Base-by-base conservation (phyloP, 2,329 filamentous ascomycete genomes). In the Ceratocystis colombiana region DNA sequence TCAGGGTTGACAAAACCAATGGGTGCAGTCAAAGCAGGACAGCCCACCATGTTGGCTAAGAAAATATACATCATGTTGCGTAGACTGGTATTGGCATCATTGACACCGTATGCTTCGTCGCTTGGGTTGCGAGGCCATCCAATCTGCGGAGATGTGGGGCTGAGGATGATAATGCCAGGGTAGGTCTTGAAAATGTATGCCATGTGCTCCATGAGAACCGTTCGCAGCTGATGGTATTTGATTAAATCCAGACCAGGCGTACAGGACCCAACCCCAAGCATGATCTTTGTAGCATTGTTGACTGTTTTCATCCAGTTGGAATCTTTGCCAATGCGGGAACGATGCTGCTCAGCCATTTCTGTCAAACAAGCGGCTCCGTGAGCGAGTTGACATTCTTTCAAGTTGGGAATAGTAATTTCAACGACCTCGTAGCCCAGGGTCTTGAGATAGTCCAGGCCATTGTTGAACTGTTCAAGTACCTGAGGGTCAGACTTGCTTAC, bases 1-100 rank as follows among this genome's bases (percentile, higher is more conserved):
- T 76, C 75, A 0, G 82, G 79, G 30, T 83, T 77, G 2, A 79
- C 81, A 75, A 91, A 96, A 0, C 89, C 91, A 10, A 89, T 85
- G 0, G 92, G 90, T 45, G 84, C 85, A 59, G 79, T 85, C 12
- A 95, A 82, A 0, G 89, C 85, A 0, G 92, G 92, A 62, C 86
- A 86, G 0, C 92, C 92, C 0, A 81, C 84, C 71, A 90, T 86
- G 75, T 96, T 96, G 5, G 91, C 88, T 45, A 96, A 76, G 82
- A 88, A 96, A 17, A 89, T 85, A 75, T 90, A 96, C 74, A 87
- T 84, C 90, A 96, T 96, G 72, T 84, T 89, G 30, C 82, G 79
- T n/a, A 96, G 77, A 17, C 84, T 86, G 68, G 77, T 79, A 73
- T 94, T 90, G 0, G 81, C 86, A 73, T 96, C 88, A 46, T 81